Conservation (phyloP, 2,329 filamentous ascomycete genomes). For the Paecilomyces sp. region DNA sequence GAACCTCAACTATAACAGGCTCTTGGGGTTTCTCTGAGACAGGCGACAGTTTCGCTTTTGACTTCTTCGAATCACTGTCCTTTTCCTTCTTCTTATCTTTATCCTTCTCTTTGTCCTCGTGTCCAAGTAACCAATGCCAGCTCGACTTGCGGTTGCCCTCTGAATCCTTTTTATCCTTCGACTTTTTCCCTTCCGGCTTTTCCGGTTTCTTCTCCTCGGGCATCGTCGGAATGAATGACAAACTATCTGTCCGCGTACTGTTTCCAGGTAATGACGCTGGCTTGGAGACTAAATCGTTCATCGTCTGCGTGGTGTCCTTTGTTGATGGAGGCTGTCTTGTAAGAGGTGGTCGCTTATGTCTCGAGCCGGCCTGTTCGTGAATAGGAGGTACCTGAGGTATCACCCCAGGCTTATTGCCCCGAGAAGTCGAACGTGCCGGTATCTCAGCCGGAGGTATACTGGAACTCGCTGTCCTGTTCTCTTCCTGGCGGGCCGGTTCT, state of each 20-base stretch:
- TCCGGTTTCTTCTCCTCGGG: constrained; percentile 57
- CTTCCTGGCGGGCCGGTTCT: constrained; percentile 40
- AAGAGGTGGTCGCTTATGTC: constrained; percentile 26
- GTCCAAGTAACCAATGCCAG: constrained; percentile 67
- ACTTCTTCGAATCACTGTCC: constrained; percentile 58
- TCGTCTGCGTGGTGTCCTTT: constrained; percentile 42
- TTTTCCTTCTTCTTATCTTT: constrained; percentile 52
- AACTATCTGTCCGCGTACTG: constrained; percentile 63
- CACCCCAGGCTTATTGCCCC: constrained; percentile 41
- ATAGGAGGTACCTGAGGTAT: constrained; percentile 32
- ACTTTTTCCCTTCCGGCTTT: constrained; percentile 59
- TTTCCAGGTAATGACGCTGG: constrained; percentile 65
- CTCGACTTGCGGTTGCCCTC: constrained; percentile 68
- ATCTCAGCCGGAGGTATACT: constrained; percentile 28
- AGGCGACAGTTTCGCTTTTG: constrained; percentile 39
- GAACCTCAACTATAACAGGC: constrained; percentile 73
- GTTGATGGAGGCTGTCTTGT: constrained; percentile 16
- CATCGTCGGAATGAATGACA: constrained; percentile 74
- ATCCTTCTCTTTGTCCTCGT: constrained; percentile 64
- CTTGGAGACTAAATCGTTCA: constrained; percentile 59
- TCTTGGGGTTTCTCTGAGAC: constrained; percentile 56
- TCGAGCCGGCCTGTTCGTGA: constrained; percentile 16
- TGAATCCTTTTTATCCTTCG: constrained; percentile 63
- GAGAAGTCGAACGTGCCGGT: constrained; percentile 47
- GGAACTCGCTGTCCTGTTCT: constrained; percentile 19